Base-by-base conservation (phyloP, 176 grass and related monocot species). In the Aegilops speltoides region DNA sequence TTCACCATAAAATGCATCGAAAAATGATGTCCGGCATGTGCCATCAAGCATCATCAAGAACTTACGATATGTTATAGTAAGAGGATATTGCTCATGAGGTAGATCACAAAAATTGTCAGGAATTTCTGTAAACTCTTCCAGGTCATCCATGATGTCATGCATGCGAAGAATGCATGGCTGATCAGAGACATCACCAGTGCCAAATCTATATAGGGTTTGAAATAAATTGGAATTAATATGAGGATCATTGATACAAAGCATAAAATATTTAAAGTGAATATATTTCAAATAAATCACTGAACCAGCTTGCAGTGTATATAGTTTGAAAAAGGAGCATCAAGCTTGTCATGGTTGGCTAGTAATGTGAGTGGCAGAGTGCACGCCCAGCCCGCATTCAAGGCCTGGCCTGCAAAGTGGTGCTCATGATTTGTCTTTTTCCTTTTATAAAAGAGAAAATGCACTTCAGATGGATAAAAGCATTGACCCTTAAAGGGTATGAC, bases 1-100 rank as follows among this genome's bases (percentile, higher is more conserved):
- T 17, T 88, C 86, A 87, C 87, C 62, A 84, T 26, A 90, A 26
- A 89, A 95, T 17, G 70, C 88, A 83, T 92, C 91, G 65, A 98
- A 98, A 76, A 93, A 98, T 23, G 95, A 98, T 67, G 16, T 83
- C 8, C 14, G 17, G 0, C 81, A 83, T 64, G 95, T 95, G 80
- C 93, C 95, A 92, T 98, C 95, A 25, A 98, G 85, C 93, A 98
- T 98, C 91, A 93, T 82, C 73, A 98, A 79, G 24, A 95, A 93
- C 57, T 98, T 98, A 3, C 77, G 72, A 41, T 83, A 98, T 64
- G 95, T 95, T 22, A 98, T 88, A 34, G 92, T 84, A 70, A 98
- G 82, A 25, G 95, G 95, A 79, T 90, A 98, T 28, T 92, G 85
- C 4, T 68, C 45, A 3, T 26, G 12, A 3, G 24, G 68, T 67